Conservation (phyloP, 768 basidiomycete genomes). For the Neoboletus magnificus region DNA sequence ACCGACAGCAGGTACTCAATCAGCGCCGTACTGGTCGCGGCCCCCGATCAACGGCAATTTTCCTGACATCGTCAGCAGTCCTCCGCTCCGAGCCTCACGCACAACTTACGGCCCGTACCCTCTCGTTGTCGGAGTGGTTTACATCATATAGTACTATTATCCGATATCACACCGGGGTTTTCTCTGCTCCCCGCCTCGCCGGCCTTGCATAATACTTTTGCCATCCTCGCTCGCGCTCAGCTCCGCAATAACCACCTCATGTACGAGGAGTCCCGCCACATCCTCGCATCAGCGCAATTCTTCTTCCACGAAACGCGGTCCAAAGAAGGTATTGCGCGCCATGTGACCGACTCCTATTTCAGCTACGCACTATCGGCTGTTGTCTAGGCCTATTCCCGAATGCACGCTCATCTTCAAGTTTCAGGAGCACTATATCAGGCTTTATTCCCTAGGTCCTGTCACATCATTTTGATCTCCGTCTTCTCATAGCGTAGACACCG, state of each 20-base stretch:
- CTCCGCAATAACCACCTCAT: not conserved
- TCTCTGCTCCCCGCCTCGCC: not conserved
- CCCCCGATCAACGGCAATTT: not conserved
- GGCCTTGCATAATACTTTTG: too few species aligned
- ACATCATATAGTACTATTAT: too few species aligned
- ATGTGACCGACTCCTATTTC: not conserved
- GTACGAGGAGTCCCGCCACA: not conserved
- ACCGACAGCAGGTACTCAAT: not conserved
- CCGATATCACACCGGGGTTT: too few species aligned
- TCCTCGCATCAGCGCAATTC: not conserved
- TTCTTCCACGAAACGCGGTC: not conserved
- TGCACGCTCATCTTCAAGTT: not conserved
- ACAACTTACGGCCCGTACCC: not conserved
- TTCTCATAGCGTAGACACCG: not conserved
- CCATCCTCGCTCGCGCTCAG: not conserved
- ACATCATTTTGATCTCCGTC: not conserved
- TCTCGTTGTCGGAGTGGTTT: not conserved
- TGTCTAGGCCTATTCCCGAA: not conserved
- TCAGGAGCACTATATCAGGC: constrained; percentile 1
- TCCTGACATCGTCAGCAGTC: not conserved
- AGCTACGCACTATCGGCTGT: not conserved
- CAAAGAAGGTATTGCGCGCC: not conserved
- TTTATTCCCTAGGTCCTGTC: not conserved
- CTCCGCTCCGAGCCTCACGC: constrained; percentile 3
- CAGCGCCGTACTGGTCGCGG: not conserved